phyloP scores from a whole-genome alignment of 352 stramenopile genomes.

The Phytophthora pinifolia region DNA sequence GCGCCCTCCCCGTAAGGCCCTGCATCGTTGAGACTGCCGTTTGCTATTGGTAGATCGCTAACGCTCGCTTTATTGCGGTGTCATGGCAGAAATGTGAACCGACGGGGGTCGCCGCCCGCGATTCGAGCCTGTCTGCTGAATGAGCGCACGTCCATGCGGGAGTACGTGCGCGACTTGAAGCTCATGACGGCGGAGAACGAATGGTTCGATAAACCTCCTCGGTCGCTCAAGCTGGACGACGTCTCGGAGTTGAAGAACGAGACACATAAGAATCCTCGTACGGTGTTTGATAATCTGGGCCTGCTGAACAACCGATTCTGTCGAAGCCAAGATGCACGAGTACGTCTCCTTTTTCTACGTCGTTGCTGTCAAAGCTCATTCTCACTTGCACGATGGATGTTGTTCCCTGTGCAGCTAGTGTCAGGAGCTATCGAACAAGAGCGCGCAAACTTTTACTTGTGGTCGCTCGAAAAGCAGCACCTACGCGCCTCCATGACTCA shows the following conservation, averaged over 20 bases:
- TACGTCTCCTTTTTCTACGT: slow-evolving; percentile 29
- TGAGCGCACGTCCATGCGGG: slow-evolving; percentile 83
- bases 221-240: slow-evolving; percentile 43
- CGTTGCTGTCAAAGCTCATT: slow-evolving; percentile 1
- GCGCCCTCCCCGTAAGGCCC: slow-evolving; percentile 77
- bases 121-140: slow-evolving; percentile 83
- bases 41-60: neutral
- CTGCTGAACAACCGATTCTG: slow-evolving; percentile 69
- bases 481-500: slow-evolving; percentile 72
- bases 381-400: slow-evolving; percentile 2
- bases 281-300: slow-evolving; percentile 65
- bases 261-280: slow-evolving; percentile 43
- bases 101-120: slow-evolving; percentile 76
- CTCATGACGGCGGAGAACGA: slow-evolving; percentile 72
- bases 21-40: slow-evolving; percentile 2
- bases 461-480: slow-evolving; percentile 71
- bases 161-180: slow-evolving; percentile 85
- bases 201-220: slow-evolving; percentile 57
- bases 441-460: slow-evolving; percentile 82
- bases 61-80: slow-evolving; percentile 17
- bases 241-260: slow-evolving; percentile 63
- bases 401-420: slow-evolving; percentile 48
- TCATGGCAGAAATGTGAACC: slow-evolving; percentile 78
- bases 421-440: slow-evolving; percentile 76
- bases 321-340: slow-evolving; percentile 56